Conservation (phyloP, 352 stramenopile species). For the Phytophthora agathidicida region DNA sequence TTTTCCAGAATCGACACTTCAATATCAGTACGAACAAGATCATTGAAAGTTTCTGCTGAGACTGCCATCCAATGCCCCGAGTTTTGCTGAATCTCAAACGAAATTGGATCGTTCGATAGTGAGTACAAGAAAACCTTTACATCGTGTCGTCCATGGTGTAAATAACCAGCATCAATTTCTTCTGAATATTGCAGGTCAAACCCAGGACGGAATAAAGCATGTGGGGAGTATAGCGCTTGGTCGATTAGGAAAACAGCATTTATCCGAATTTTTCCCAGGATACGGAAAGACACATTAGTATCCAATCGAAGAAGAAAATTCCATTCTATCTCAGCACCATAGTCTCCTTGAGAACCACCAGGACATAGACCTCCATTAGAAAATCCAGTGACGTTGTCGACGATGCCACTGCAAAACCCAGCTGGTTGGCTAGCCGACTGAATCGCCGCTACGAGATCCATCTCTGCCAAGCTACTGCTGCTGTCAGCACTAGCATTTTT, state of each 20-base stretch:
- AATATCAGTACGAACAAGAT: background rate
- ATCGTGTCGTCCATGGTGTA: slow-evolving; percentile 20
- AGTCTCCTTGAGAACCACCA: slow-evolving; percentile 1
- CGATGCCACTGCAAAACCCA: slow-evolving; percentile 8
- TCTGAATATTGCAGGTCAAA: slow-evolving; percentile 20
- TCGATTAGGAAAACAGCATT: slow-evolving; percentile 19
- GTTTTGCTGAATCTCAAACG: slow-evolving; percentile 20
- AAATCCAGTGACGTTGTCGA: slow-evolving; percentile 14
- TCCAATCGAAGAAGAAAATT: slow-evolving; percentile 14
- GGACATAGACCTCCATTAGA: slow-evolving; percentile 2
- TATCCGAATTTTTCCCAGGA: slow-evolving; percentile 7
- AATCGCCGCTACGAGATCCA: slow-evolving; percentile 17
- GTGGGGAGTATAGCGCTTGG: background rate
- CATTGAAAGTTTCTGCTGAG: slow-evolving; percentile 13
- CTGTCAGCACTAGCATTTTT: background rate
- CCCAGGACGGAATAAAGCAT: slow-evolving; percentile 12
- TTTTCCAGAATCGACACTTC: slow-evolving; percentile 25
- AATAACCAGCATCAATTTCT: slow-evolving; percentile 3
- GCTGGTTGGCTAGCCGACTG: slow-evolving; percentile 7
- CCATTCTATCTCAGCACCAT: slow-evolving; percentile 17
- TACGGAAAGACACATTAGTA: slow-evolving; percentile 11
- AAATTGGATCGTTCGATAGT: slow-evolving; percentile 4
- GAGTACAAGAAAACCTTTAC: slow-evolving; percentile 21
- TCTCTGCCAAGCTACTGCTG: background rate
- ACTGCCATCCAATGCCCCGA: slow-evolving; percentile 12